A percentile compares a stretch with the other conserved stretches of the same genome.
Evolutionary conservation across 768 basidiomycete species (phyloP).

Genomic region (Tephrocybe sp.): DNA sequence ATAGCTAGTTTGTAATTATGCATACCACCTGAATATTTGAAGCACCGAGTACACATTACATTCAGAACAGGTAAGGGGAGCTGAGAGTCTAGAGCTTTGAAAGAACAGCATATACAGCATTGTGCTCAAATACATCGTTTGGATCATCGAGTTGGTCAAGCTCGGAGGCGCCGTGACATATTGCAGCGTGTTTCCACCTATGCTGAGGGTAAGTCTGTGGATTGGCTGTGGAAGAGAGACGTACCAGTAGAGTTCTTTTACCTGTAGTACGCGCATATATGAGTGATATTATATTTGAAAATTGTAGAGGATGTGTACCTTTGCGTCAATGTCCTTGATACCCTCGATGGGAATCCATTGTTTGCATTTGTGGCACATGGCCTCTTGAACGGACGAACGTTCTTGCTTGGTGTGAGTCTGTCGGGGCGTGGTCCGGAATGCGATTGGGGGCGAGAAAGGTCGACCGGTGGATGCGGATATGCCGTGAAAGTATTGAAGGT

Average conservation of each 20-base stretch:
- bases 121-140: conserved; percentile 40
- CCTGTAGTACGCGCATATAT: too few species aligned
- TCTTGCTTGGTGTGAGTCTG: conserved; percentile 61
- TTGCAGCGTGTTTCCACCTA: conserved; percentile 84
- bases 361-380: conserved; percentile 74
- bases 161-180: conserved; percentile 62
- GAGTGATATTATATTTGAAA: conserved; percentile 19
- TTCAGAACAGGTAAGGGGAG: too few species aligned
- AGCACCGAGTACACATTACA: too few species aligned
- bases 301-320: conserved; percentile 39
- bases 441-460: conserved; percentile 76
- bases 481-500: conserved; percentile 73
- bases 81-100: too few species aligned
- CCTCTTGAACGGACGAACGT: conserved; percentile 57
- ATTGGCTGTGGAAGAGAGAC: conserved; percentile 19
- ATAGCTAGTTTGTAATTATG: too few species aligned
- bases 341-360: conserved; percentile 75
- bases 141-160: conserved; percentile 51
- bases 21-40: too few species aligned
- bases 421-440: conserved; percentile 51
- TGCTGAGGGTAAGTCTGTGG: neutral
- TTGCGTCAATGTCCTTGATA: conserved; percentile 68
- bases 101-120: conserved; percentile 10
- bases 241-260: conserved; percentile 75
- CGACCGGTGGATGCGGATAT: conserved; percentile 65